Evolutionary conservation across 768 basidiomycete genomes (phyloP).

Genomic region (Pleurotus giganteus): DNA sequence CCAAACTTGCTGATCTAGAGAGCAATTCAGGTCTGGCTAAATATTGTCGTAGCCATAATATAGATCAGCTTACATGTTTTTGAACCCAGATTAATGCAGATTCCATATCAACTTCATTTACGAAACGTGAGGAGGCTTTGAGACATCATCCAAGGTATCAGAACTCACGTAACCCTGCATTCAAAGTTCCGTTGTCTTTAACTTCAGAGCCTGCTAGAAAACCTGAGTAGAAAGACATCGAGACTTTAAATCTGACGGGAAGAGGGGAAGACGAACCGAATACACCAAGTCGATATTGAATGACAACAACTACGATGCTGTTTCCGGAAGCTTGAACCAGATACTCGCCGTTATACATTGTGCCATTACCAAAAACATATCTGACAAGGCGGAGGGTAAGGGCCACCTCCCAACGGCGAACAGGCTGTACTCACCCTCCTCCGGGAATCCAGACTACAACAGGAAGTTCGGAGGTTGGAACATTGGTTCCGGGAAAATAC

Average conservation of each 20-base stretch:
- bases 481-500: neutral
- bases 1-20: conserved; percentile 30
- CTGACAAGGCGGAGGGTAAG: neutral
- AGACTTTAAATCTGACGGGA: neutral
- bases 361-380: neutral
- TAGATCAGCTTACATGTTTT: conserved; percentile 25
- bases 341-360: neutral
- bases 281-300: conserved; percentile 10
- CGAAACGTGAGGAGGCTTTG: neutral
- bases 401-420: neutral
- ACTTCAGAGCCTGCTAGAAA: conserved; percentile 31
- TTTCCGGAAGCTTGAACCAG: neutral
- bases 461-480: neutral
- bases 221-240: conserved; percentile 15
- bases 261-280: conserved; percentile 3
- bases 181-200: conserved; percentile 28
- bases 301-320: neutral
- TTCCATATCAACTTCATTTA: conserved; percentile 37
- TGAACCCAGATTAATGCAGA: conserved; percentile 44
- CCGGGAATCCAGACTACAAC: conserved; percentile 8
- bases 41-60: neutral
- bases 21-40: neutral
- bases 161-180: conserved; percentile 29
- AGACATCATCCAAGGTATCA: neutral
- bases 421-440: conserved; percentile 1